Evolutionary conservation across 805 yeast species (phyloP), one percentile per base, ranked within the genome.

Genomic region (Candida peoriensis): DNA sequence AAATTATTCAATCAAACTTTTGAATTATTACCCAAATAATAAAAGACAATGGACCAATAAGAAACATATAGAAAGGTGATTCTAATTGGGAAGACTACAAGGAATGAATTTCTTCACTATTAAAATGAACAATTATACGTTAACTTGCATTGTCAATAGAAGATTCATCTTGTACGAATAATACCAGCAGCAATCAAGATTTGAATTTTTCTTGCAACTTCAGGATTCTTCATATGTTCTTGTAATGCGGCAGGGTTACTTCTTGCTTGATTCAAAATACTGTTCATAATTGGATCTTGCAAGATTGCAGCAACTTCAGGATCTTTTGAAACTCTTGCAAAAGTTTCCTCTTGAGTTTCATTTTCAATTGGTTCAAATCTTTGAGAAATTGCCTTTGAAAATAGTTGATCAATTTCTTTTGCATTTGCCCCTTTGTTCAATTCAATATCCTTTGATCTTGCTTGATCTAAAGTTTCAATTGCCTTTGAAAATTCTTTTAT

Each of bases 251-350:
- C 95, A 33, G 98, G 98, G 58, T 93, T 84, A 41, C 78, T 85
- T 60, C 81, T 84, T 14, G 97, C 97, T 66, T 93, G 99, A 49
- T 77, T 81, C 58, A 93, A 72, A 46, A 93, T 93, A 37, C 90
- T 81, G 66, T 88, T 93, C 97, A 93, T 90, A 28, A 90, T 88
- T 10, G 97, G 96, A 57, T 89, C 96, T 59, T 83, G 87, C 63
- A 93, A 70, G 43, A 90, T 88, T 33, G 78, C 72, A 37, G 82
- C 86, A 38, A 90, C 83, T 65, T 89, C 97, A n/a, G 97, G 97
- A 61, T 93, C 97, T 59, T 82, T 75, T 40, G 85, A 70, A 24
- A 84, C 84, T 64, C 98, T 78, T 58, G 82, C 94, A 72, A 88
- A 75, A 17, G 97, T 85, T 66, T 93, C 85, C 58, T 93, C 97